Base-by-base conservation (phyloP, 805 yeast species). In the Ogataea ganodermae region DNA sequence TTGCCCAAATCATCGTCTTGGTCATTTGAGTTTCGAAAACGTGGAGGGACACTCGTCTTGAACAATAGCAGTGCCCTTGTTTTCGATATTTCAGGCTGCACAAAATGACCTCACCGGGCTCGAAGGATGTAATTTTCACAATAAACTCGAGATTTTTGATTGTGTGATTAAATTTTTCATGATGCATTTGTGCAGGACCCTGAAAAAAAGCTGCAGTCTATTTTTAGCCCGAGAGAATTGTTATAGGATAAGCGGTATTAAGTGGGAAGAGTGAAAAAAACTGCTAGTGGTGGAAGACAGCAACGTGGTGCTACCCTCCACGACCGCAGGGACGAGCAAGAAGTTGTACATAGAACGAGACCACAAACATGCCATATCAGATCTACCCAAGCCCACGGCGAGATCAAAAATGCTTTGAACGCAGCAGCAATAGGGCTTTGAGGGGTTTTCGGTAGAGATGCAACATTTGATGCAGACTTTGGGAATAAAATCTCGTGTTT, bases 351-450 rank as follows among this genome's bases (percentile, higher is more conserved):
- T n/a, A n/a, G n/a, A n/a, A n/a, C n/a, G n/a, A n/a, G n/a, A n/a
- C n/a, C n/a, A n/a, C n/a, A n/a, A n/a, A n/a, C n/a, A n/a, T n/a
- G n/a, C n/a, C n/a, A n/a, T n/a, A n/a, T n/a, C n/a, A n/a, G n/a
- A n/a, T n/a, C n/a, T n/a, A n/a, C n/a, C n/a, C n/a, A n/a, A n/a
- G n/a, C n/a, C n/a, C n/a, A n/a, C n/a, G n/a, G n/a, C n/a, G n/a
- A n/a, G n/a, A n/a, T n/a, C n/a, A n/a, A n/a, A n/a, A n/a, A n/a
- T n/a, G n/a, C n/a, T n/a, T n/a, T n/a, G n/a, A n/a, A n/a, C n/a
- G n/a, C n/a, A n/a, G n/a, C n/a, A n/a, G n/a, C 14, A 33, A 33
- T 33, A 20, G 10, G 36, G 36, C 36, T 33, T 33, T 33, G 36
- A 33, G 36, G 36, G 36, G 23, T 20, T 33, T 33, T 20, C 9